A percentile compares a stretch with the other conserved stretches of the same genome.
Evolutionary conservation across 2,329 filamentous ascomycete species (phyloP).

Genomic region (Biscogniauxia mediterranea): DNA sequence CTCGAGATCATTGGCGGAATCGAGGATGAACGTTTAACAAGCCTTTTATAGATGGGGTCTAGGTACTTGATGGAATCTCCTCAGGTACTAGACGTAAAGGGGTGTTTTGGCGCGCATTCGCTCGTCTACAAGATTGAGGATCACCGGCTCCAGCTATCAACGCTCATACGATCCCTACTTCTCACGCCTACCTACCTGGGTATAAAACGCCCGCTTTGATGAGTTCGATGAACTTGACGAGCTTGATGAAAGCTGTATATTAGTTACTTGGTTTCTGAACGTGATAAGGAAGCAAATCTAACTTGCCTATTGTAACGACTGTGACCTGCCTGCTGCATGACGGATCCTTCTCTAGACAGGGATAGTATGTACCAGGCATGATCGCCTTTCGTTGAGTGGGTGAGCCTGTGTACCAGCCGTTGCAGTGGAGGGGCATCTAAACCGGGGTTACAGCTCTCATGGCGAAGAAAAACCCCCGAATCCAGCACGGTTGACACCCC

Average conservation of each 20-base stretch:
- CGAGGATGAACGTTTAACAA: background rate
- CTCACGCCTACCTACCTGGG: too few species aligned
- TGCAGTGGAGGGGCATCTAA: background rate
- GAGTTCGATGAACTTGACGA: background rate
- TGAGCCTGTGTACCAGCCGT: background rate
- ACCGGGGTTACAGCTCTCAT: background rate
- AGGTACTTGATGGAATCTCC: background rate
- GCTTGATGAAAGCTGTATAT: background rate
- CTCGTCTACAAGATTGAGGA: too few species aligned
- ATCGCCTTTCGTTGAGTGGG: background rate
- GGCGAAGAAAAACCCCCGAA: conserved; percentile 1
- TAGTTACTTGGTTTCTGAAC: too few species aligned
- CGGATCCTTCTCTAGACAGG: background rate
- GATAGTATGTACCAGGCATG: background rate
- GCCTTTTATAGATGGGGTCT: background rate
- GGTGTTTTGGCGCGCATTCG: too few species aligned
- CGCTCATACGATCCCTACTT: too few species aligned
- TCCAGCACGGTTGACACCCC: background rate
- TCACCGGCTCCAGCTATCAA: too few species aligned
- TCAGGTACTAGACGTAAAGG: background rate
- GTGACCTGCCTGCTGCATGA: background rate
- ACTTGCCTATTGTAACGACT: background rate
- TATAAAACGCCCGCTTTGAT: too few species aligned
- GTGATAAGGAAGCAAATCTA: too few species aligned
- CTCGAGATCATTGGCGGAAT: background rate